A percentile compares a stretch with the other conserved stretches of the same genome.
Evolutionary conservation across 768 basidiomycete species (phyloP).

Genomic region (Rhodotorula diobovata): DNA sequence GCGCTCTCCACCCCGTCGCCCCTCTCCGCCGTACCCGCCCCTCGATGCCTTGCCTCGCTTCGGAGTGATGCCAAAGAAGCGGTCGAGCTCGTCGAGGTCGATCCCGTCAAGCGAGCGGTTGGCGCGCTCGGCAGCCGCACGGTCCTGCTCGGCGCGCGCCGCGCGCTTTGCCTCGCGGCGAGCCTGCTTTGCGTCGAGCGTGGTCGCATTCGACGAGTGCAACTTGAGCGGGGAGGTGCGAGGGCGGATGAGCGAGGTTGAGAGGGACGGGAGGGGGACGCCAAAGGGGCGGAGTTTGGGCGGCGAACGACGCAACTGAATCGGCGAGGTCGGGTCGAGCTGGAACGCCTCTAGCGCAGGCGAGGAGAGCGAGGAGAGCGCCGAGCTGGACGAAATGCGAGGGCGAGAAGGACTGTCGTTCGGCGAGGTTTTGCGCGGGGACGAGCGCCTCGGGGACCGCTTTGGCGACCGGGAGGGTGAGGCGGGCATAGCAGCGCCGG

Average conservation of each 20-base stretch:
- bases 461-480: background rate
- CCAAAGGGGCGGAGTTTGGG: background rate
- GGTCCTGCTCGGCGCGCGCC: background rate
- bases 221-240: background rate
- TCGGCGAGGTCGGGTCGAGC: slow-evolving; percentile 1
- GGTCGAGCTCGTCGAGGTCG: slow-evolving; percentile 12
- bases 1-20: background rate
- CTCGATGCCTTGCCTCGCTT: background rate
- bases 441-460: background rate
- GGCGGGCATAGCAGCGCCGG: background rate
- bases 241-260: background rate
- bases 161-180: background rate
- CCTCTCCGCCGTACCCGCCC: slow-evolving; percentile 1
- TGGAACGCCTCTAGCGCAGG: background rate
- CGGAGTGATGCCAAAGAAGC: slow-evolving; percentile 10
- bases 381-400: background rate
- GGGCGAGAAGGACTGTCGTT: too few species aligned
- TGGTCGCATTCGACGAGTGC: background rate
- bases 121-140: background rate
- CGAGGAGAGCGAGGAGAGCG: background rate
- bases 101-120: background rate
- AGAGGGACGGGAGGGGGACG: background rate
- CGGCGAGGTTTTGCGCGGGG: too few species aligned
- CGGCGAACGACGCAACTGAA: background rate
- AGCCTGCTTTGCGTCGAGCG: background rate